Conservation (phyloP, 768 basidiomycete species). For the Agaricus sinodeliciosus region DNA sequence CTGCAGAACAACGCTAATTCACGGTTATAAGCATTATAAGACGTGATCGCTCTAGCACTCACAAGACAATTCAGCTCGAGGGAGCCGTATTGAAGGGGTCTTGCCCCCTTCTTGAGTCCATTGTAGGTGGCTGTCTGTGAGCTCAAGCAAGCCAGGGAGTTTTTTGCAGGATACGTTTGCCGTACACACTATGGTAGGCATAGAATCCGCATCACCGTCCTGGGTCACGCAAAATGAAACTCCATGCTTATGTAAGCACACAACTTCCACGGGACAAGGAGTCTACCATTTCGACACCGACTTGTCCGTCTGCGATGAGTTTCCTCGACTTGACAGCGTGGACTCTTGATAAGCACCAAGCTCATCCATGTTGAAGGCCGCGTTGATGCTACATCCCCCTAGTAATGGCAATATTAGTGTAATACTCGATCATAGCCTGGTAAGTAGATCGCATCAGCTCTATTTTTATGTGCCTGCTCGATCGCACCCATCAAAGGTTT, state of each 20-base stretch:
- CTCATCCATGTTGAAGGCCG: no score
- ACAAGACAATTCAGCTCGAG: slow-evolving; percentile 58
- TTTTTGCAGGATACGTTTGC: slow-evolving; percentile 87
- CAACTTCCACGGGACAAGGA: no score
- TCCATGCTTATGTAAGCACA: slow-evolving; percentile 20
- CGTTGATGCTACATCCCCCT: background rate
- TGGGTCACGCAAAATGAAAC: slow-evolving; percentile 6
- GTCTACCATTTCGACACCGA: no score
- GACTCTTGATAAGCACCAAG: no score
- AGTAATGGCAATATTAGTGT: background rate
- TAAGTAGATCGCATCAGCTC: slow-evolving; percentile 1
- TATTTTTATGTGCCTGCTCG: background rate
- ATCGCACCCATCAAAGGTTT: no score
- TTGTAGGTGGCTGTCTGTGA: slow-evolving; percentile 65
- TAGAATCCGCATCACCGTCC: slow-evolving; percentile 21
- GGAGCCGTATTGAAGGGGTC: slow-evolving; percentile 56
- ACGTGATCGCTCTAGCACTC: slow-evolving; percentile 23
- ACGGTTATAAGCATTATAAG: slow-evolving; percentile 7
- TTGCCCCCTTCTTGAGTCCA: slow-evolving; percentile 76
- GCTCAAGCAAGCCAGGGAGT: slow-evolving; percentile 62
- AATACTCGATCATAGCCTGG: slow-evolving; percentile 3
- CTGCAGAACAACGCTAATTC: slow-evolving; percentile 73
- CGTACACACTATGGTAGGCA: slow-evolving; percentile 64
- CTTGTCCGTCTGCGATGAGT: no score
- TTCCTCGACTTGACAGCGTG: no score